Evolutionary conservation across 2,329 filamentous ascomycete genomes (phyloP).

Genomic region (Talaromyces albobiverticillius): DNA sequence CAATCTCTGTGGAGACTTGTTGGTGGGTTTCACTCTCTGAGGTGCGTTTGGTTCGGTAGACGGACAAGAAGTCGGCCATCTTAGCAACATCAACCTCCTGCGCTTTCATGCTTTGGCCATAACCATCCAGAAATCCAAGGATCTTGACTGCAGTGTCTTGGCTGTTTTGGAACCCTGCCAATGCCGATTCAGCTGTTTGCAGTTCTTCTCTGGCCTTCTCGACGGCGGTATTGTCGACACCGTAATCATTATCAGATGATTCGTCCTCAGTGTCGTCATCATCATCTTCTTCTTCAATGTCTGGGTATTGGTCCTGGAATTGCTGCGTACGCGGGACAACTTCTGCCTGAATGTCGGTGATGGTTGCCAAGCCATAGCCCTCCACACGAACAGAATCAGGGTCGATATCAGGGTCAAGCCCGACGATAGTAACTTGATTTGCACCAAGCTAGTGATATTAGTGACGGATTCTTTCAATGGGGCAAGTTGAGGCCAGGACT

Average conservation of each 20-base stretch:
- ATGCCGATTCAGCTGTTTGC: slow-evolving; percentile 26
- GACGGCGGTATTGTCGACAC: slow-evolving; percentile 12
- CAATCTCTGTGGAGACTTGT: slow-evolving; percentile 23
- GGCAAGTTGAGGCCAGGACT: too few relatives aligned
- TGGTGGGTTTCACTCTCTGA: slow-evolving; percentile 24
- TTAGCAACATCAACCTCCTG: slow-evolving; percentile 29
- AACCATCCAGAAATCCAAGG: slow-evolving; percentile 32
- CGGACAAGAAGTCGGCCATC: slow-evolving; percentile 31
- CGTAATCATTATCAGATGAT: slow-evolving; percentile 14
- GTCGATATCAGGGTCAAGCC: slow-evolving; percentile 53
- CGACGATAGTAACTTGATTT: slow-evolving; percentile 57
- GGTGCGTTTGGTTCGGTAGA: slow-evolving; percentile 31
- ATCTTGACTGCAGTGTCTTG: slow-evolving; percentile 22
- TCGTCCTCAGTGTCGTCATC: slow-evolving; percentile 38
- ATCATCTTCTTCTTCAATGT: slow-evolving; percentile 33
- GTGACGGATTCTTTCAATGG: neutral
- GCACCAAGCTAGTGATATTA: slow-evolving; percentile 43
- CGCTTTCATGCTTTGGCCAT: slow-evolving; percentile 28
- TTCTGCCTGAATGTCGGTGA: slow-evolving; percentile 62
- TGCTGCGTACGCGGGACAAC: slow-evolving; percentile 54
- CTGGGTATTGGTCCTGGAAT: slow-evolving; percentile 54
- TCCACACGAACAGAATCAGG: slow-evolving; percentile 60
- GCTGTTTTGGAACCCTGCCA: slow-evolving; percentile 29
- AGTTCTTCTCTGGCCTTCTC: slow-evolving; percentile 28
- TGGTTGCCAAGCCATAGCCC: slow-evolving; percentile 56